Conservation (phyloP, 139 green algal species). For the Chlamydomonas eustigma region DNA sequence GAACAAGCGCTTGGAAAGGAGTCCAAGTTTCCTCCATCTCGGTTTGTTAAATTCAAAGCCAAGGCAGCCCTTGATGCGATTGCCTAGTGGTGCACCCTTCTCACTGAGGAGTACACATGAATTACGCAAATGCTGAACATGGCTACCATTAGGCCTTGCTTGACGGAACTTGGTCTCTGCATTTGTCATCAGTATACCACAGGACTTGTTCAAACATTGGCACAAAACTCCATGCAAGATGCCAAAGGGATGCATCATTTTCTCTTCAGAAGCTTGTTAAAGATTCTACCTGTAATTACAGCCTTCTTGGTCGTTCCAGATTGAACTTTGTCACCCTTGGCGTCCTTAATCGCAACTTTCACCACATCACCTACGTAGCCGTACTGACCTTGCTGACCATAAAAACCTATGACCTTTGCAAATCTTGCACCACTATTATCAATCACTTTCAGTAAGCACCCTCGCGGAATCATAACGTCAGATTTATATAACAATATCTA, state of each 20-base stretch:
- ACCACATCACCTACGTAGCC: constrained; percentile 45
- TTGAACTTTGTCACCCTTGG: constrained; percentile 42
- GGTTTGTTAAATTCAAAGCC: constrained; percentile 50
- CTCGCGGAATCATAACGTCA: constrained; percentile 3
- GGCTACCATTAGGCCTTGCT: constrained; percentile 41
- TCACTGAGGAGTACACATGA: constrained; percentile 46
- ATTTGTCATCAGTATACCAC: too few species aligned
- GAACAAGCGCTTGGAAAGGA: constrained; percentile 34
- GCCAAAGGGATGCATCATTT: too few species aligned
- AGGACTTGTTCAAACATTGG: too few species aligned
- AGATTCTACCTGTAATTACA: constrained; percentile 14
- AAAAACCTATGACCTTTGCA: constrained; percentile 38
- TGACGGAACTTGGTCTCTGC: constrained; percentile 19
- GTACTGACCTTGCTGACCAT: constrained; percentile 27
- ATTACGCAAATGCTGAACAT: constrained; percentile 49
- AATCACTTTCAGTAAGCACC: constrained; percentile 41
- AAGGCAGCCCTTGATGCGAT: constrained; percentile 36
- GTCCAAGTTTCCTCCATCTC: constrained; percentile 29
- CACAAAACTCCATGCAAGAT: too few species aligned
- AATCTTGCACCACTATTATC: constrained; percentile 49
- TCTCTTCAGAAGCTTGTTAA: too few species aligned
- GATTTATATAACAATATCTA: too few species aligned
- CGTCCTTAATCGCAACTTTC: constrained; percentile 54
- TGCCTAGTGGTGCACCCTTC: constrained; percentile 58
- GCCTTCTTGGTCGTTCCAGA: constrained; percentile 14